Conservation (phyloP, 202 grass and related monocot species). For the Musa balbisiana region DNA sequence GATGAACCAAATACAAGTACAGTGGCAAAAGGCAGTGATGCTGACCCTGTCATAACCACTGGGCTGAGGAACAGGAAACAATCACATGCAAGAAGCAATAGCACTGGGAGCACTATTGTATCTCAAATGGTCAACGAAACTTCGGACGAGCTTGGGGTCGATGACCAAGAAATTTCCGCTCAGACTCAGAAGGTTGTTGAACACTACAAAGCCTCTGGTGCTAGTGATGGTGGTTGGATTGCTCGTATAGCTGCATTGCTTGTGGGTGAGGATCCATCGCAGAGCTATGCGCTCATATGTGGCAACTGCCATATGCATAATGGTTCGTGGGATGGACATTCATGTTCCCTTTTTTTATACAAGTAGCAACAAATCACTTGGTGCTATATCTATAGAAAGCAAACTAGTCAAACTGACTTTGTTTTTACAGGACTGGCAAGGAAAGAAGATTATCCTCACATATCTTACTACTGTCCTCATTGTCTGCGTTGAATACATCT, state of each 20-base stretch:
- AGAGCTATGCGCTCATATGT: constrained; percentile 93
- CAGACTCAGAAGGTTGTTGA: constrained; percentile 51
- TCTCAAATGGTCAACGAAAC: constrained; percentile 34
- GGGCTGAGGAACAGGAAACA: constrained; percentile 84
- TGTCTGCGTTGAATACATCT: constrained; percentile 70
- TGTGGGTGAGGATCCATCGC: constrained; percentile 88
- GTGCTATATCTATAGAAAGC: background rate
- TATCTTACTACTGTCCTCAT: constrained; percentile 92
- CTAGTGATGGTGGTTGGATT: constrained; percentile 71
- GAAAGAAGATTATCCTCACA: constrained; percentile 85
- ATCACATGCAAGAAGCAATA: constrained; percentile 41
- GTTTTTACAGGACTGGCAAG: constrained; percentile 57
- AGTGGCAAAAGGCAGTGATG: constrained; percentile 49
- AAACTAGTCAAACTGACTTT: background rate
- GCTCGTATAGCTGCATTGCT: constrained; percentile 77
- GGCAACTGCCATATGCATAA: constrained; percentile 96
- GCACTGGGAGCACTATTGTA: constrained; percentile 30
- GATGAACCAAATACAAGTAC: constrained; percentile 44
- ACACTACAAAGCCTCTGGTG: constrained; percentile 58
- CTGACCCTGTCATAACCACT: constrained; percentile 41
- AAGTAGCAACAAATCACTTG: background rate
- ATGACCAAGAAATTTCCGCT: constrained; percentile 29
- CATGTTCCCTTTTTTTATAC: background rate
- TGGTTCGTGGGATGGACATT: constrained; percentile 33
- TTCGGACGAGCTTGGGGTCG: constrained; percentile 22